Conservation (phyloP, 371 early-diverging fungal genomes). For the Umbelopsis sp. region DNA sequence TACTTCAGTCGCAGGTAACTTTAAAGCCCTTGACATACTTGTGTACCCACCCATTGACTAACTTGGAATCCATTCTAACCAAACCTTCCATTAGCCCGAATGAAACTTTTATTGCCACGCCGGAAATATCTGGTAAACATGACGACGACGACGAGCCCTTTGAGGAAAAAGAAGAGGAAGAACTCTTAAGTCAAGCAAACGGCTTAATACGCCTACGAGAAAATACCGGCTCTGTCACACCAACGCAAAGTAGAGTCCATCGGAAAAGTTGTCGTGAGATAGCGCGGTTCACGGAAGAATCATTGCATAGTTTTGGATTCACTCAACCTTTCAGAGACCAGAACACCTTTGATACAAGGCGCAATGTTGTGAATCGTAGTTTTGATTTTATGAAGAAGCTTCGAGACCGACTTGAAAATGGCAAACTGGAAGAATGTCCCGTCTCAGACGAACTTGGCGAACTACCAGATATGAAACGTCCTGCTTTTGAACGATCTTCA, state of each 20-base stretch:
- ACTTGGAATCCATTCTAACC: neutral
- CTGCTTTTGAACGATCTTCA: neutral
- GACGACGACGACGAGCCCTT: neutral
- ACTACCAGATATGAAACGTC: neutral
- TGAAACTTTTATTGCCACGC: neutral
- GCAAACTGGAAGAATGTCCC: neutral
- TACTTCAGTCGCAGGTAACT: neutral
- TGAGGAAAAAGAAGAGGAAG: neutral
- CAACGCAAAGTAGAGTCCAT: neutral
- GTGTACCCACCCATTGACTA: no score
- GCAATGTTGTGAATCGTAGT: slow-evolving; percentile 14
- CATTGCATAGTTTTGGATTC: slow-evolving; percentile 7
- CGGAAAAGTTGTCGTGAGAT: slow-evolving; percentile 4
- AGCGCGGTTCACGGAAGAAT: slow-evolving; percentile 11
- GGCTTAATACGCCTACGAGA: slow-evolving; percentile 8
- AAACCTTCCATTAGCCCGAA: neutral
- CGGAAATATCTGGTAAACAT: neutral
- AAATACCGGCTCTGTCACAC: neutral
- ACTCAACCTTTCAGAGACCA: slow-evolving; percentile 6
- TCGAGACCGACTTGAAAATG: neutral
- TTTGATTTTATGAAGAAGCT: slow-evolving; percentile 16
- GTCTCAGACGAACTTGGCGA: neutral
- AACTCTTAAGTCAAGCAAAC: neutral
- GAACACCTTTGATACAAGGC: slow-evolving; percentile 10
- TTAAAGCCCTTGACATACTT: no score